Conservation (phyloP, 2,329 filamentous ascomycete species). For the Raffaelea arxii region DNA sequence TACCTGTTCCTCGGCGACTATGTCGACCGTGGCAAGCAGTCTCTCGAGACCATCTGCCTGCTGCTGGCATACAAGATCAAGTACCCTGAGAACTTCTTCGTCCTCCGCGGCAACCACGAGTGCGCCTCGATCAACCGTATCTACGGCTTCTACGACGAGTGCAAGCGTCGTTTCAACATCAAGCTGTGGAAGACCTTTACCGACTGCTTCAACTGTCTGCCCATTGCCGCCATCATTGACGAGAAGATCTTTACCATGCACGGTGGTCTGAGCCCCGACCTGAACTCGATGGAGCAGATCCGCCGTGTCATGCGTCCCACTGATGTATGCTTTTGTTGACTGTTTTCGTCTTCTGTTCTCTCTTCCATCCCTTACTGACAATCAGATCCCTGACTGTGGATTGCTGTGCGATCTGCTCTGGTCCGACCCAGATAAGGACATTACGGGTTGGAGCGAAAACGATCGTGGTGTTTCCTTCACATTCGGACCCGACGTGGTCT, state of each 20-base stretch:
- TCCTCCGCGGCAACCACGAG: constrained; percentile 96
- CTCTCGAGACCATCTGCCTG: constrained; percentile 94
- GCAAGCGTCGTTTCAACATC: constrained; percentile 98
- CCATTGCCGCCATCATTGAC: constrained; percentile 96
- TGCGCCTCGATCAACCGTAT: constrained; percentile 98
- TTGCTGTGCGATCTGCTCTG: constrained; percentile 94
- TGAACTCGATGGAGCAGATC: constrained; percentile 99
- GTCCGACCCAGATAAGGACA: constrained; percentile 99
- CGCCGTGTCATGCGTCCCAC: constrained; percentile 97
- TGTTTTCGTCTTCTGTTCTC: constrained; percentile 9
- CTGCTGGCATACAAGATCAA: constrained; percentile 99
- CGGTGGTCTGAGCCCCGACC: constrained; percentile 88
- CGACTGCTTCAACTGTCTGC: constrained; percentile 98
- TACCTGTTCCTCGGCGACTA: constrained; percentile 99
- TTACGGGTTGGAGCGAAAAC: constrained; percentile 98
- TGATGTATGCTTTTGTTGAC: constrained; percentile 60
- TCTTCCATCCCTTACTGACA: background rate
- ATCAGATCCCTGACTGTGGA: constrained; percentile 91
- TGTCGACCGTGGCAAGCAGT: constrained; percentile 98
- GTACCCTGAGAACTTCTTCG: constrained; percentile 99
- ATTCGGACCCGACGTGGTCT: constrained; percentile 94
- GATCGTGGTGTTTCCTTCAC: constrained; percentile 98
- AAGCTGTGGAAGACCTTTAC: constrained; percentile 99
- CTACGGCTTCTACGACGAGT: constrained; percentile 99
- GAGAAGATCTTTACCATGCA: constrained; percentile 99